These are phyloP conservation scores for Boletus sp. DNA, from an alignment of 768 basidiomycete species.

Conservation along the genomic window DNA sequence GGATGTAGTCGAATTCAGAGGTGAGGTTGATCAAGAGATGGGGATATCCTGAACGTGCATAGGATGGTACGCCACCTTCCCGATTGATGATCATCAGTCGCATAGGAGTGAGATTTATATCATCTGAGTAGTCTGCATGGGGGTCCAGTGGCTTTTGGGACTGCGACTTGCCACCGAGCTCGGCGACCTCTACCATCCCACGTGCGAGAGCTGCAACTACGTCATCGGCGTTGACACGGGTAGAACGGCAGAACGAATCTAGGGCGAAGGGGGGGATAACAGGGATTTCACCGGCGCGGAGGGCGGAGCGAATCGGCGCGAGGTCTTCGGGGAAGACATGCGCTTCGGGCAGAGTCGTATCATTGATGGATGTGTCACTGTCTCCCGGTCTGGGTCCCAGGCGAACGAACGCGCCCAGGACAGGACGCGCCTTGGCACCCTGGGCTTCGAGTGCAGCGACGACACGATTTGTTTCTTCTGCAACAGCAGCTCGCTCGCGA, in stretches of 20 bases:
- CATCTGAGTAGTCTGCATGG: constrained; percentile 41
- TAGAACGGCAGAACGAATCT: constrained; percentile 84
- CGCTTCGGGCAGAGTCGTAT: constrained; percentile 57
- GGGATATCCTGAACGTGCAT: constrained; percentile 90
- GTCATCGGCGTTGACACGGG: constrained; percentile 83
- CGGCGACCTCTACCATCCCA: constrained; percentile 68
- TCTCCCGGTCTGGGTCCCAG: constrained; percentile 70
- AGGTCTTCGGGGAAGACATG: constrained; percentile 81
- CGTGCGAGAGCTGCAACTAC: constrained; percentile 83
- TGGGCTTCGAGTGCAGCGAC: constrained; percentile 79
- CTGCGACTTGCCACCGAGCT: constrained; percentile 42
- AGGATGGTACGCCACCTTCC: constrained; percentile 96
- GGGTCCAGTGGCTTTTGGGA: constrained; percentile 29
- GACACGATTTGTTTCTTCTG: constrained; percentile 83
- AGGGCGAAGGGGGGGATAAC: constrained; percentile 92
- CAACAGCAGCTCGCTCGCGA: constrained; percentile 60
- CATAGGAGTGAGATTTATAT: constrained; percentile 85
- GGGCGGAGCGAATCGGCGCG: constrained; percentile 79
- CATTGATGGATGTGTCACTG: constrained; percentile 27
- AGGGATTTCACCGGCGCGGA: constrained; percentile 93
- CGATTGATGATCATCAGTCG: constrained; percentile 97
- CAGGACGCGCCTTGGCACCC: constrained; percentile 82
- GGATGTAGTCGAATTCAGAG: constrained; percentile 83
- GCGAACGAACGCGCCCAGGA: constrained; percentile 82
- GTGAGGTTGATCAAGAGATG: constrained; percentile 94